Evolutionary conservation across 2,329 filamentous ascomycete genomes (phyloP), one percentile per base, ranked within the genome.

Genomic region (Aspergillaceae sp.): DNA sequence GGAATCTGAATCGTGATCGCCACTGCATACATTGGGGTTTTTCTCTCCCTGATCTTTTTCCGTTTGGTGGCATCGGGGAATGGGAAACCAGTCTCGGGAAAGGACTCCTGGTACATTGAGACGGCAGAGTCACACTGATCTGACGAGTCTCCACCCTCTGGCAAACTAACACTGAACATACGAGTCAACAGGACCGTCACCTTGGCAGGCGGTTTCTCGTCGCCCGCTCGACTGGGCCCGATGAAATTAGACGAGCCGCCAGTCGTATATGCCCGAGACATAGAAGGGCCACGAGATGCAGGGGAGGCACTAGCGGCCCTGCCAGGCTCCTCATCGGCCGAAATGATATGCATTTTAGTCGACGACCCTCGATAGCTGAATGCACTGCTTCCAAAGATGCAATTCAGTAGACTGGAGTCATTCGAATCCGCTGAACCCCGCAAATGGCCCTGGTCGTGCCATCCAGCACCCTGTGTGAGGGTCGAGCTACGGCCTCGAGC

Each of bases 271-370:
- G 66, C 60, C 27, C 68, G 64, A 5, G 61, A 56, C 19, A 70
- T 58, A 7, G 66, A 19, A 19, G 19, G 63, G 40, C 58, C 61
- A 7, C 64, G 65, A n/a, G 50, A 51, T 35, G 55, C 54, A 29
- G 62, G 59, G 4, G 62, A 64, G 8, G 53, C 50, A 29, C 51
- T 56, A 4, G 55, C 44, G 5, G 54, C 52, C 11, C 49, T 51
- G 29, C 55, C 55, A 4, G 59, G 48, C 28, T 67, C 64, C 37
- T 62, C 61, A 50, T 70, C 66, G 2, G 66, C 61, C 26, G 70
- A 70, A 50, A 80, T 70, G 44, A 80, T 74, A 57, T 81, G 78
- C 58, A 80, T 73, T 58, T 81, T 81, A 40, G 78, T 80, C 27
- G 75, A 78, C 6, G 76, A 74, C n/a, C 76, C 76, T 36, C 74